Evolutionary conservation across 228 moss, liverwort and hornwort species (phyloP).

Genomic region (Sphagnum fallax): DNA sequence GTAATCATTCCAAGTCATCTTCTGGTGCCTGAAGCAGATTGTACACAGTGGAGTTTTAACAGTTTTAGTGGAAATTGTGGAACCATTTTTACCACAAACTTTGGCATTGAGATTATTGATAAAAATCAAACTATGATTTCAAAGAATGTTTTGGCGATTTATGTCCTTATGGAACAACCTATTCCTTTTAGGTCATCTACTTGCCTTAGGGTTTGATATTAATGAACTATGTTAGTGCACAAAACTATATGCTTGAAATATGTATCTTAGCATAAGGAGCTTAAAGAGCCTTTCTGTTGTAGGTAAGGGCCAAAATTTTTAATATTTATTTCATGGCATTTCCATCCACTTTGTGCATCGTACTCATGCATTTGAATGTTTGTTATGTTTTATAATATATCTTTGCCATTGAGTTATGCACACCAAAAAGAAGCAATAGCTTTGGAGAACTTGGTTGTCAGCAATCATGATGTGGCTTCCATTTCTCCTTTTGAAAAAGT

Average conservation of each 20-base stretch:
- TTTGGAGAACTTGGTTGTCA: slow-evolving; percentile 19
- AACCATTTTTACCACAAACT: slow-evolving; percentile 46
- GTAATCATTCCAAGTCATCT: slow-evolving; percentile 90
- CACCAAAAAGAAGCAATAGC: slow-evolving; percentile 39
- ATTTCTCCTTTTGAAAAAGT: slow-evolving; percentile 16
- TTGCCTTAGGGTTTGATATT: no score
- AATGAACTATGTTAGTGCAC: no score
- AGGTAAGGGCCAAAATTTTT: no score
- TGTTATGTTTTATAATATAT: slow-evolving; percentile 26
- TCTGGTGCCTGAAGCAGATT: slow-evolving; percentile 79
- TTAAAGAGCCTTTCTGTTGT: no score
- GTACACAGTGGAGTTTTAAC: slow-evolving; percentile 76
- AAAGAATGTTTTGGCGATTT: slow-evolving; percentile 33
- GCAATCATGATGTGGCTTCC: slow-evolving; percentile 23
- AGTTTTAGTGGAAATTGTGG: slow-evolving; percentile 85
- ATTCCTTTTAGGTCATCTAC: slow-evolving; percentile 45
- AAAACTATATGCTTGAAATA: no score
- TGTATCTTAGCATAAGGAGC: no score
- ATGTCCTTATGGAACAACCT: slow-evolving; percentile 40
- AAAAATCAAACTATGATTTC: slow-evolving; percentile 20
- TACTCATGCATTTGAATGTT: no score
- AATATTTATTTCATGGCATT: no score
- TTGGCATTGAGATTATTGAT: slow-evolving; percentile 34
- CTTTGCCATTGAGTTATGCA: slow-evolving; percentile 44
- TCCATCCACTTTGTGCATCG: no score